Base-by-base conservation (phyloP, 345 rosid genomes). In the Gossypium bickii region DNA sequence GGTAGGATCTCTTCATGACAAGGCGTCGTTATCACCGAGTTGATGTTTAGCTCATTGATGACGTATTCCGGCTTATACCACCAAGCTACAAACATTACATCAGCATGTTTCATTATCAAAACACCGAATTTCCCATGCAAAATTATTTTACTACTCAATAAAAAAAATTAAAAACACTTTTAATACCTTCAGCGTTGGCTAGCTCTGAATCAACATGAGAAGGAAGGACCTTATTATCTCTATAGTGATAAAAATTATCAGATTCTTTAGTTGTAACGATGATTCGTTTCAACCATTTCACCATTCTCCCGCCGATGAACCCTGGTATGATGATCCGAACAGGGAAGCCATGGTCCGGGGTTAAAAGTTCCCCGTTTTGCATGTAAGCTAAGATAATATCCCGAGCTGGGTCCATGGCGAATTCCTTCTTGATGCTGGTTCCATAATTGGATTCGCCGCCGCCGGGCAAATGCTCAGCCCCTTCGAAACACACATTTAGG, bases 391-490 rank as follows among this genome's bases (percentile, higher is more conserved):
- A 56, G 9, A 95, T 84, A 38, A 95, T 87, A n/a, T 95, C 98
- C 12, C 97, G 82, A 0, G 99, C 61, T 3, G 93, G 93, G 77
- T 94, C 99, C 97, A 94, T 90, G 0, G 94, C 99, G 12, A 78
- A 67, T 77, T 89, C 99, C 74, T 77, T 87, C 67, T 9, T 78
- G 0, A 94, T 74, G 58, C 99, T 92, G 0, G 99, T 94, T 38
- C 96, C 99, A 73, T 94, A 92, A 79, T 91, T 94, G 75, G 96
- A 91, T 65, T 98, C 97, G 0, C 98, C 98, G 12, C 98, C 99
- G 1, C 98, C 98, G 6, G 99, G 98, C 67, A 95, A 82, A 79
- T 91, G 93, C 86, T 95, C 99, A 0, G 89, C 96, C 2, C 98
- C 99, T 84, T 95, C 99, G 55, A 95, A 95, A 70, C 97, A 95